Evolutionary conservation across 2,329 filamentous ascomycete species (phyloP), one percentile per base, ranked within the genome.

Genomic region (Rutstroemia sp.): DNA sequence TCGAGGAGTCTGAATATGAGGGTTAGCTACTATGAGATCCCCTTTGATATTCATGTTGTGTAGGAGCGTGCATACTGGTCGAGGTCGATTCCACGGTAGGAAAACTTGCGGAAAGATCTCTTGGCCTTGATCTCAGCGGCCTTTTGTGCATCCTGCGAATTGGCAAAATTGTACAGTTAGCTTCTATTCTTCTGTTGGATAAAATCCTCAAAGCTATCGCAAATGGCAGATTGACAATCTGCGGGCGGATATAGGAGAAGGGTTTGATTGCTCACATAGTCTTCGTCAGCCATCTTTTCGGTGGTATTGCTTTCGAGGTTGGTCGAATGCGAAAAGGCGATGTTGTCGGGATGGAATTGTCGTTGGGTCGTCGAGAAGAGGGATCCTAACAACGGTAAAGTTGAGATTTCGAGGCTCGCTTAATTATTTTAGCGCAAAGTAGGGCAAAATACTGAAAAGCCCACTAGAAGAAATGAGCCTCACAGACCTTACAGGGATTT

Each of bases 71-170:
- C 91, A 74, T 92, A 96, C 92, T 96, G 90, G 78, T 99, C 94
- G 77, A 99, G 92, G 79, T 99, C 94, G 78, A 99, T 90, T 75
- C 94, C 94, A 76, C 94, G 90, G 90, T 96, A 99, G 70, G 92
- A 94, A 77, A 97, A 99, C 88, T 97, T 99, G 82, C 91, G 89
- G 89, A 97, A 96, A 71, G 91, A 82, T 92, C 94, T 95, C 83
- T 88, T 95, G 85, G 90, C 95, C 91, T 97, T 99, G 79, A 99
- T 82, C 89, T 96, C 94, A 76, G 91, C 92, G 79, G 92, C 92
- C 85, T 94, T 90, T 83, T 95, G 91, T 77, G 92, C 87, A 82
- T 96, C 92, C 91, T 96, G 70, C 66, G 54, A 47, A 52, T 57
- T 55, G 23, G 23, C 37, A 59, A 62, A 63, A 63, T 62, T 61